These are phyloP conservation scores for Boletus speciosus DNA, from an alignment of 768 basidiomycete species.

Conservation along the genomic window DNA sequence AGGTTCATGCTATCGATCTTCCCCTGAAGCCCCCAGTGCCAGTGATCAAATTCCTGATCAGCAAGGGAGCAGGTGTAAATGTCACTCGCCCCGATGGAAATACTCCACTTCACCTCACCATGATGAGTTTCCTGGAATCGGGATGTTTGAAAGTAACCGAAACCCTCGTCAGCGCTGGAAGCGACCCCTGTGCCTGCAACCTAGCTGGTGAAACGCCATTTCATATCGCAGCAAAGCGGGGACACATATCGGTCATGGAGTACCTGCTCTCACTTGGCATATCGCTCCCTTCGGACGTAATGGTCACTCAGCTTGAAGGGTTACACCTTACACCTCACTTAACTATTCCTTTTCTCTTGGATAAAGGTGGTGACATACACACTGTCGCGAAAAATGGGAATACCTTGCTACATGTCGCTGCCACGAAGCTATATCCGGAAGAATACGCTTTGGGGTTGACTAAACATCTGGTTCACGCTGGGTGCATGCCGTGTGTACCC, in stretches of 20 bases:
- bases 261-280: neutral
- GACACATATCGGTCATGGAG: neutral
- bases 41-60: neutral
- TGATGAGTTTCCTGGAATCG: neutral
- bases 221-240: neutral
- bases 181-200: neutral
- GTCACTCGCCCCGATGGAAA: neutral
- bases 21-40: no score
- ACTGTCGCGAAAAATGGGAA: neutral
- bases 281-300: neutral
- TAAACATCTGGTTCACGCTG: neutral
- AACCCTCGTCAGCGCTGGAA: neutral
- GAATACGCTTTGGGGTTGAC: neutral
- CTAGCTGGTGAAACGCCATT: neutral
- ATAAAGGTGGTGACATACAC: neutral
- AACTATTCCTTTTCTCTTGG: neutral
- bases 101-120: neutral
- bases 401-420: neutral
- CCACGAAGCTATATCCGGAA: accelerated
- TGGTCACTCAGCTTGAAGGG: neutral
- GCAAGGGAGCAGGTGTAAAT: neutral
- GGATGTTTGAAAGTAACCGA: neutral
- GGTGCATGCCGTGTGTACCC: neutral
- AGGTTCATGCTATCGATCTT: no score
- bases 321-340: neutral